phyloP scores from a whole-genome alignment of 495 filamentous ascomycete species.

The Aspergillus sclerotioniger region DNA sequence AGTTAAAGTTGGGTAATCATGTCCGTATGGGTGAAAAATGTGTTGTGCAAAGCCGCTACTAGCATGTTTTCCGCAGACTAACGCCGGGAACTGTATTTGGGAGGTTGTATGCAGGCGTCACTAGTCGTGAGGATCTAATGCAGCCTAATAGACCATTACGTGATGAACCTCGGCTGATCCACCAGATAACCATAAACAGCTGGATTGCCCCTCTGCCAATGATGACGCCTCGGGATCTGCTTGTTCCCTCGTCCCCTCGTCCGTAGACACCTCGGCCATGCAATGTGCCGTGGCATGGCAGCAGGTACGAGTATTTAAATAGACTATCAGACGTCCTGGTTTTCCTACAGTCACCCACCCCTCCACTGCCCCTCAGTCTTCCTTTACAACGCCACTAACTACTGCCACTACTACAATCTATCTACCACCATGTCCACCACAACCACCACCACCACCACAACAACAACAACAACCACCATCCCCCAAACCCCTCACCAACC shows the following conservation, averaged over 20 bases:
- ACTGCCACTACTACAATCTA: not conserved
- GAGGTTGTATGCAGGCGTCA: too few species aligned
- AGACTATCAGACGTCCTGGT: not conserved
- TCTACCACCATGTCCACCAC: not conserved
- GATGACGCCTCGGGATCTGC: not conserved
- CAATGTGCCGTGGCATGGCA: too few species aligned
- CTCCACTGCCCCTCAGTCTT: not conserved
- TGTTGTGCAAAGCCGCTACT: too few species aligned
- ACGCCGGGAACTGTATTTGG: too few species aligned
- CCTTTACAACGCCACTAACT: not conserved
- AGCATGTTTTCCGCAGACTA: too few species aligned
- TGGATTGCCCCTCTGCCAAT: not conserved
- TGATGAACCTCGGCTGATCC: not conserved
- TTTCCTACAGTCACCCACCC: not conserved
- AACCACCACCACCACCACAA: constrained; percentile 14
- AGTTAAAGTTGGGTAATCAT: too few species aligned
- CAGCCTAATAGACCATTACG: not conserved
- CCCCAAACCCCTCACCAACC: too few species aligned
- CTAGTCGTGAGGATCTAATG: too few species aligned
- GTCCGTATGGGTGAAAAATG: too few species aligned
- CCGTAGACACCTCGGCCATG: too few species aligned
- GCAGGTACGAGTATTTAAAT: not conserved
- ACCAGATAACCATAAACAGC: not conserved
- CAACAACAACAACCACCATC: constrained; percentile 11
- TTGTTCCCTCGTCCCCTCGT: not conserved